A percentile compares a stretch with the other conserved stretches of the same genome.
These are phyloP conservation scores for Scortechinia acanthostroma DNA, from an alignment of 2,329 filamentous ascomycete genomes.

Conservation along the genomic window DNA sequence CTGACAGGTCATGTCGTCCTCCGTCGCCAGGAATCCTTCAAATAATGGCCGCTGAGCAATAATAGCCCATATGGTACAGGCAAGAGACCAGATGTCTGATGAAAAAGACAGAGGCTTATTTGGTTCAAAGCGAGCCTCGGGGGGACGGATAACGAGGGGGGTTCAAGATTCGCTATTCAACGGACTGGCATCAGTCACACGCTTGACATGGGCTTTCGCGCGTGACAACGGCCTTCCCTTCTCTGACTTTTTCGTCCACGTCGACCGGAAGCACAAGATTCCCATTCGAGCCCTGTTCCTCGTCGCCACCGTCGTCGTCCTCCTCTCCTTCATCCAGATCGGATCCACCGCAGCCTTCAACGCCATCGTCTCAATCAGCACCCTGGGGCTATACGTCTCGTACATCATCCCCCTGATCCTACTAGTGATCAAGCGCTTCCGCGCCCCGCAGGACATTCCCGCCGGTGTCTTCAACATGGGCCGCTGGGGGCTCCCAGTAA, in stretches of 20 bases:
- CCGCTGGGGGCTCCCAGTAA: constrained; percentile 3
- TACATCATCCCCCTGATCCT: constrained; percentile 7
- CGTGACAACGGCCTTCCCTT: constrained; percentile 14
- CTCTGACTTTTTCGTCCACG: too few species aligned
- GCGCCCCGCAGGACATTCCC: constrained; percentile 2
- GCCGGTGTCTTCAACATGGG: constrained; percentile 5
- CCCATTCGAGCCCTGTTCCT: too few species aligned
- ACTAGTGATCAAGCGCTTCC: constrained; percentile 4
- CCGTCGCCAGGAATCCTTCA: constrained; percentile 13
- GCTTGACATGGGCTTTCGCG: too few species aligned
- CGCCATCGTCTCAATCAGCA: constrained; percentile 6
- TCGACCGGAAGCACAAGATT: neutral
- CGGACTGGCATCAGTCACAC: constrained; percentile 8
- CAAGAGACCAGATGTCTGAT: constrained; percentile 20
- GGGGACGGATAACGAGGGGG: constrained; percentile 10
- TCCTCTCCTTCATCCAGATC: constrained; percentile 54
- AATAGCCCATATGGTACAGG: constrained; percentile 16
- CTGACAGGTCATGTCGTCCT: constrained; percentile 17
- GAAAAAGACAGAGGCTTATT: constrained; percentile 6
- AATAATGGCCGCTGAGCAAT: constrained; percentile 16
- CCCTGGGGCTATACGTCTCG: constrained; percentile 6
- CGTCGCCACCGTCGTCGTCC: constrained; percentile 56
- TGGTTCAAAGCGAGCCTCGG: constrained; percentile 14
- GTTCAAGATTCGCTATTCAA: constrained; percentile 10
- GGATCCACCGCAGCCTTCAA: constrained; percentile 38